Percentiles rank a stretch among this genome's conserved stretches.
Evolutionary conservation across 352 stramenopile genomes (phyloP).

Genomic region (Phytophthora uliginosa): DNA sequence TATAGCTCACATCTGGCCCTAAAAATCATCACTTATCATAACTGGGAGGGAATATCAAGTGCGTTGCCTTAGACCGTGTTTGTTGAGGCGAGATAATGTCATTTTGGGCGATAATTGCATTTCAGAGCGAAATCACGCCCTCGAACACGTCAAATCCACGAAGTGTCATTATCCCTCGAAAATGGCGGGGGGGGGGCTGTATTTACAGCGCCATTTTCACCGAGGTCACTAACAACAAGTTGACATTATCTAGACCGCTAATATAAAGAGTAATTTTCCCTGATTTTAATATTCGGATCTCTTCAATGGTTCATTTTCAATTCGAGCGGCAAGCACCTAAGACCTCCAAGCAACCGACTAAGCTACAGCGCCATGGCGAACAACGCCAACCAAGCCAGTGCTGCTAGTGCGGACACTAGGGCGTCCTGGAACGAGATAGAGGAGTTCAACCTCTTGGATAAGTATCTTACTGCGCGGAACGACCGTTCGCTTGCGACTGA

Average conservation of each 20-base stretch:
- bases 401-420: neutral
- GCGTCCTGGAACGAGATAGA: conserved; percentile 7
- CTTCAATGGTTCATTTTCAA: neutral
- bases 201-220: neutral
- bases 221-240: too few relatives aligned
- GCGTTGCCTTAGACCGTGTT: too few relatives aligned
- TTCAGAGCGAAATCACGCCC: conserved; percentile 1
- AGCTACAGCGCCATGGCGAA: neutral
- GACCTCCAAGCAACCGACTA: neutral
- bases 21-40: too few relatives aligned
- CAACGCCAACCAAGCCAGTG: neutral
- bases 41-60: too few relatives aligned
- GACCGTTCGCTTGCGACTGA: conserved; percentile 2
- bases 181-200: neutral
- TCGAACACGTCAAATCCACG: conserved; percentile 9
- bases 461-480: conserved; percentile 3
- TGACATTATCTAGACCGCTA: too few relatives aligned
- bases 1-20: too few relatives aligned
- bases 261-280: too few relatives aligned
- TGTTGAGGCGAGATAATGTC: neutral
- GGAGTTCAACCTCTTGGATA: conserved; percentile 23
- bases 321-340: neutral
- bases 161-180: neutral
- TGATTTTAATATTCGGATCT: neutral
- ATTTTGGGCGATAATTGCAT: neutral